Evolutionary conservation across 495 filamentous ascomycete genomes (phyloP).

Genomic region (Penicillium diatomitis): DNA sequence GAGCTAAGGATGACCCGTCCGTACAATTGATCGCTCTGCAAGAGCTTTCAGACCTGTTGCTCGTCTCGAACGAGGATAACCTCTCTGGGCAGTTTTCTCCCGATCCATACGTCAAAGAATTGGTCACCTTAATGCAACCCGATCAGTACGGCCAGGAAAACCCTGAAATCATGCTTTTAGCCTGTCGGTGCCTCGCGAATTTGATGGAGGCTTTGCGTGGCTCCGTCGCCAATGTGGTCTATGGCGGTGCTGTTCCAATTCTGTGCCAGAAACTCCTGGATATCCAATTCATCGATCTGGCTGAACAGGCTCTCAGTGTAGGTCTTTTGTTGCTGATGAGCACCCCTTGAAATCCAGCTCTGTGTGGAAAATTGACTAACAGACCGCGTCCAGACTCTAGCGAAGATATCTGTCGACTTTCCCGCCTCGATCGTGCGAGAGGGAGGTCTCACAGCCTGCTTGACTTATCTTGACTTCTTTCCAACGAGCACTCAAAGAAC

Average conservation of each 20-base stretch:
- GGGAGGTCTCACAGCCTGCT: conserved; percentile 86
- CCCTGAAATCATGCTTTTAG: conserved; percentile 94
- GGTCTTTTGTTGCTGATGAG: conserved; percentile 21
- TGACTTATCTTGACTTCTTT: conserved; percentile 95
- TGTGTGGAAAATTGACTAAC: neutral
- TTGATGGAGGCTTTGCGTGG: conserved; percentile 94
- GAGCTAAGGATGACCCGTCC: conserved; percentile 79
- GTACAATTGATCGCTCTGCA: conserved; percentile 87
- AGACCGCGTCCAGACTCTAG: conserved; percentile 54
- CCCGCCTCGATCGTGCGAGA: conserved; percentile 93
- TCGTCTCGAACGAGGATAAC: conserved; percentile 95
- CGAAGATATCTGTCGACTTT: conserved; percentile 96
- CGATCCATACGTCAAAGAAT: conserved; percentile 90
- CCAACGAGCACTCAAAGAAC: conserved; percentile 93
- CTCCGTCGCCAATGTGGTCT: conserved; percentile 90
- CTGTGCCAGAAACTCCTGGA: conserved; percentile 90
- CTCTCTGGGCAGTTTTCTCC: conserved; percentile 92
- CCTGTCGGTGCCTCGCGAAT: conserved; percentile 93
- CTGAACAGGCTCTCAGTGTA: conserved; percentile 90
- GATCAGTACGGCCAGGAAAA: conserved; percentile 82
- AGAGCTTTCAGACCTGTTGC: conserved; percentile 84
- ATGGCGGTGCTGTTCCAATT: conserved; percentile 88
- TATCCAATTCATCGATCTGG: conserved; percentile 92
- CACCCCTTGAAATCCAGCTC: neutral
- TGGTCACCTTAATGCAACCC: conserved; percentile 87